Percentiles rank a stretch among this genome's conserved stretches.
Evolutionary conservation across 179 eudicot species (phyloP).

Genomic region (Silene vulgaris): DNA sequence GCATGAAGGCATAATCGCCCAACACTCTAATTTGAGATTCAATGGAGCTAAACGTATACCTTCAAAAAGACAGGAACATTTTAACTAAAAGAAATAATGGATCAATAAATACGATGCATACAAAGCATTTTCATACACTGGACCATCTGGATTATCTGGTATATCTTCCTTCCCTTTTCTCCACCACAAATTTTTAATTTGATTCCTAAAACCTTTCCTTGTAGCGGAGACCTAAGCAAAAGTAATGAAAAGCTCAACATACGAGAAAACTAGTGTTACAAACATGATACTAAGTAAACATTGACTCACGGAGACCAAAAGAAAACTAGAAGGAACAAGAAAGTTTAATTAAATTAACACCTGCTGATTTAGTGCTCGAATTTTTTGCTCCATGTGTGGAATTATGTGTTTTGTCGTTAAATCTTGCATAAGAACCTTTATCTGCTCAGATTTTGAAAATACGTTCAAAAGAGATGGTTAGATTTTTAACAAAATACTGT

Average conservation of each 20-base stretch:
- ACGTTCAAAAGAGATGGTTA: background rate
- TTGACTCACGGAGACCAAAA: constrained; percentile 5
- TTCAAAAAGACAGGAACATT: constrained; percentile 28
- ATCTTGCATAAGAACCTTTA: constrained; percentile 66
- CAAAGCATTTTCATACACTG: constrained; percentile 41
- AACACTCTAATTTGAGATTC: constrained; percentile 95
- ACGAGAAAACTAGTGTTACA: background rate
- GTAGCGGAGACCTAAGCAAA: constrained; percentile 80
- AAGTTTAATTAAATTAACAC: constrained; percentile 29
- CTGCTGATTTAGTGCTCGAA: constrained; percentile 93
- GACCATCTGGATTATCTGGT: constrained; percentile 61
- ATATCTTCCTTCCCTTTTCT: constrained; percentile 91
- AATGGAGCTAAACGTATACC: constrained; percentile 89
- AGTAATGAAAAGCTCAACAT: constrained; percentile 18
- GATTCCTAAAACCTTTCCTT: constrained; percentile 96
- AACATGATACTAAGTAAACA: background rate
- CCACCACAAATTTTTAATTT: constrained; percentile 98
- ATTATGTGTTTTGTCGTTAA: constrained; percentile 74
- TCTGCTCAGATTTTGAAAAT: constrained; percentile 39
- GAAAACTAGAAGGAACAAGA: background rate
- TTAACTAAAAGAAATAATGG: constrained; percentile 9
- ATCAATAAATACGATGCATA: constrained; percentile 12
- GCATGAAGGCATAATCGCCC: constrained; percentile 96
- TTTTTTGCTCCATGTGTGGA: constrained; percentile 93
- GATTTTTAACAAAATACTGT: background rate